These are phyloP conservation scores for Podaxis sp. DNA, from an alignment of 768 basidiomycete species.

Conservation along the genomic window DNA sequence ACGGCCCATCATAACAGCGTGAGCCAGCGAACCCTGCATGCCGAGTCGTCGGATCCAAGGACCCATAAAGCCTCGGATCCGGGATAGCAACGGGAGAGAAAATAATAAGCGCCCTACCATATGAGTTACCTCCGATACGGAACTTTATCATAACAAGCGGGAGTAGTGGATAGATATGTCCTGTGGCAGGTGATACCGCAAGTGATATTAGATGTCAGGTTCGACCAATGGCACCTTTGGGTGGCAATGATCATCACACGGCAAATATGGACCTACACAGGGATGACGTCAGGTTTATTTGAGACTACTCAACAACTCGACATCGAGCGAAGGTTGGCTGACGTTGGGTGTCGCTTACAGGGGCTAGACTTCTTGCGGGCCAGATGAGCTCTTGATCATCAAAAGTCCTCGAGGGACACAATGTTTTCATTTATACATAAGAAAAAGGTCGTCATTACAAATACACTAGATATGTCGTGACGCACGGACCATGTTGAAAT, in stretches of 20 bases:
- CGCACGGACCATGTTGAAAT: conserved; percentile 14
- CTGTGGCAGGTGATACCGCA: neutral
- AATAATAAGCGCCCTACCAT: neutral
- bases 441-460: conserved; percentile 4
- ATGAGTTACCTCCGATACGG: conserved; percentile 5
- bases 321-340: neutral
- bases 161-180: neutral
- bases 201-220: neutral
- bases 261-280: conserved; percentile 10
- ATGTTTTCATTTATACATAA: conserved; percentile 9
- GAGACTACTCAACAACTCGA: neutral
- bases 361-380: neutral
- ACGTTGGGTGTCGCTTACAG: neutral
- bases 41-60: neutral
- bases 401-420: too few species aligned
- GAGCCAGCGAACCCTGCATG: neutral
- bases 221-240: neutral
- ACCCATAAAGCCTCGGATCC: neutral
- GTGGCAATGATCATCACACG: neutral
- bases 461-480: conserved; percentile 9
- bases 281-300: conserved; percentile 1
- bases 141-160: conserved; percentile 5
- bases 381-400: neutral
- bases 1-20: neutral
- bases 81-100: neutral